A percentile compares a stretch with the other conserved stretches of the same genome.
Conservation (phyloP, 176 grass and related monocot genomes). For the maize (Zea mays) region Zm-B73-REFERENCE-NAM-5.0 NC_050103.1:156676001-156676500, state of each 20-base stretch:
- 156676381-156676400: too few species aligned
- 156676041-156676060: constrained; percentile 20
- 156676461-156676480: too few species aligned
- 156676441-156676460: too few species aligned
- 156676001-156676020: constrained; percentile 63
- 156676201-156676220: constrained; percentile 37
- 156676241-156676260: constrained; percentile 63
- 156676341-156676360: constrained; percentile 61
- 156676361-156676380: constrained; percentile 36
- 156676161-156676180: constrained; percentile 61
- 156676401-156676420: neutral
- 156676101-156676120: constrained; percentile 54
- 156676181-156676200: constrained; percentile 57
- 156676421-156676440: too few species aligned
- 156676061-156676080: neutral
- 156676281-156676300: constrained; percentile 58
- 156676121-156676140: constrained; percentile 61
- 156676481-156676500: too few species aligned
- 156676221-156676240: constrained; percentile 45
- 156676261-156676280: constrained; percentile 61
- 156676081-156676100: constrained; percentile 42
- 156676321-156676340: constrained; percentile 44
- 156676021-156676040: constrained; percentile 33
- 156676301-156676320: constrained; percentile 47
- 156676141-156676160: constrained; percentile 57